A percentile compares a stretch with the other conserved stretches of the same genome.
Conservation (phyloP, 2,329 filamentous ascomycete species). For the Diaporthe longicolla region DNA sequence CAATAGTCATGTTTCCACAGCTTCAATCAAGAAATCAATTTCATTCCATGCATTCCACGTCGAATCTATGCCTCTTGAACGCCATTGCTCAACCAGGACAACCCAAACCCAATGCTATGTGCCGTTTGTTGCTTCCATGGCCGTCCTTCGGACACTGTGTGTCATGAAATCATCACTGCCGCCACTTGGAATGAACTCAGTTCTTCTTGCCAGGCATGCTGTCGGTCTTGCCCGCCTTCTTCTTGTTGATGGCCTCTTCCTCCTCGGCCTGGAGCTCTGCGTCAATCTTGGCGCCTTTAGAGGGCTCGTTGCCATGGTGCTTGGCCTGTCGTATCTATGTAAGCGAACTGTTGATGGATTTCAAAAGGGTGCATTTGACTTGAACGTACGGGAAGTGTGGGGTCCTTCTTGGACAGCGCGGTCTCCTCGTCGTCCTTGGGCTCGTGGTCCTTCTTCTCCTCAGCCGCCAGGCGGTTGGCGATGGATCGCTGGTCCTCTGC, state of each 20-base stretch:
- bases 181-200: constrained; percentile 45
- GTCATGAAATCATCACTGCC: not conserved
- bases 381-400: constrained; percentile 69
- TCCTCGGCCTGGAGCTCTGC: constrained; percentile 78
- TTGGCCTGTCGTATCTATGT: constrained; percentile 62
- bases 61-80: constrained; percentile 38
- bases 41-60: not conserved
- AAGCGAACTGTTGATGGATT: not conserved
- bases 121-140: constrained; percentile 3
- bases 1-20: not conserved
- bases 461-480: constrained; percentile 77
- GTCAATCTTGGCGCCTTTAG: constrained; percentile 79
- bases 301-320: constrained; percentile 80
- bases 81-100: constrained; percentile 32
- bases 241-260: constrained; percentile 73
- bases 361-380: constrained; percentile 46
- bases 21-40: constrained; percentile 2
- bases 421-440: constrained; percentile 61
- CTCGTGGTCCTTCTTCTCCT: constrained; percentile 67
- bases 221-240: constrained; percentile 60
- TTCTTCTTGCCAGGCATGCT: constrained; percentile 52
- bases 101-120: not conserved
- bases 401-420: constrained; percentile 67
- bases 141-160: not conserved
- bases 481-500: constrained; percentile 80